Percentiles rank a stretch among this genome's conserved stretches.
Conservation (phyloP, 371 early-diverging fungal genomes). For the Scutellospora calospora region DNA sequence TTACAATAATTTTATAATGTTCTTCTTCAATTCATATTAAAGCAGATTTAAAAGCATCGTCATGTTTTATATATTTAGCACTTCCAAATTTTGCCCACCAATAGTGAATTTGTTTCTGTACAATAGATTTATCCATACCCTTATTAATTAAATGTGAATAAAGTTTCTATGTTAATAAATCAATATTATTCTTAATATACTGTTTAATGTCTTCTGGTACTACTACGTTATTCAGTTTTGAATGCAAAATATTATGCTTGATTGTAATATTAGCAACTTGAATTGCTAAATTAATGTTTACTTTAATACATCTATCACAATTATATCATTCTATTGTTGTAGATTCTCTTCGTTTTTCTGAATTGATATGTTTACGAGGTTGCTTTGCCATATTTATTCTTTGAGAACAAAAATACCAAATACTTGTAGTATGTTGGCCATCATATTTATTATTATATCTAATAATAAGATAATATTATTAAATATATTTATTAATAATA, state of each 20-base stretch:
- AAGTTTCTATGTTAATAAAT: background rate
- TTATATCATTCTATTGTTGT: background rate
- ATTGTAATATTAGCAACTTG: background rate
- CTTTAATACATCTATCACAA: background rate
- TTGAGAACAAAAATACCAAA: conserved; percentile 12
- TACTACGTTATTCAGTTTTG: background rate
- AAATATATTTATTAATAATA: background rate
- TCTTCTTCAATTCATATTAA: background rate
- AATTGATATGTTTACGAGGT: background rate
- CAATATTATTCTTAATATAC: background rate
- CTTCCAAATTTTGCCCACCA: background rate
- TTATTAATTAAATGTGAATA: background rate
- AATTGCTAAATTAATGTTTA: background rate
- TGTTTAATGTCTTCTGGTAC: background rate
- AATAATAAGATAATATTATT: background rate
- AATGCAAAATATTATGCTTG: background rate
- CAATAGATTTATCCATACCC: background rate
- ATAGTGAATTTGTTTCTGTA: background rate
- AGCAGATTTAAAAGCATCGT: background rate
- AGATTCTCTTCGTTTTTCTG: background rate
- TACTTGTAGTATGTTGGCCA: background rate
- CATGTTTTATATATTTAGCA: background rate
- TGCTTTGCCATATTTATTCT: background rate
- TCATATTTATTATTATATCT: background rate
- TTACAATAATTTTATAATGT: background rate